phyloP scores from a whole-genome alignment of 257 asterid species.

The Ligustrum vulgare region DNA sequence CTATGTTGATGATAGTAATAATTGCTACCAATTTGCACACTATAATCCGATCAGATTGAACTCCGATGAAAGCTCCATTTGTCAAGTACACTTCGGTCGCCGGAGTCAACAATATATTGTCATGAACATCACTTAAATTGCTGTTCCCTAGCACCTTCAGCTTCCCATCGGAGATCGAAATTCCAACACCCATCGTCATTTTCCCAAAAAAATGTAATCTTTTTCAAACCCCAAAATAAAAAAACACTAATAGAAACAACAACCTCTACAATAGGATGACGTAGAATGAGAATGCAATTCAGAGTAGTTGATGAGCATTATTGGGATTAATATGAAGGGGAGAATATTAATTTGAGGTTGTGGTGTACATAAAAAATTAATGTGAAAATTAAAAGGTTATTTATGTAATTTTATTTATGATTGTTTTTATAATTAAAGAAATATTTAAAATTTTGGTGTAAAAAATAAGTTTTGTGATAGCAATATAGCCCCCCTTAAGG shows the following conservation, averaged over 20 bases:
- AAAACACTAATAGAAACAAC: neutral
- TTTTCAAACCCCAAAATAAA: neutral
- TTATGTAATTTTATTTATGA: too few species aligned
- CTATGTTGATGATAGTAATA: neutral
- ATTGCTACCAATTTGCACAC: conserved; percentile 40
- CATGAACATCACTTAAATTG: conserved; percentile 59
- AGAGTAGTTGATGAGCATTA: neutral
- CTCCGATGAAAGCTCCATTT: conserved; percentile 82
- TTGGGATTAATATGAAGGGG: too few species aligned
- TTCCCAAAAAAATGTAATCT: neutral
- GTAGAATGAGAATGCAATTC: neutral
- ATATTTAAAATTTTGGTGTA: too few species aligned
- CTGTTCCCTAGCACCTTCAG: conserved; percentile 61
- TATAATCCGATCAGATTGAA: conserved; percentile 49
- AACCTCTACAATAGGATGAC: neutral
- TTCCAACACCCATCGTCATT: conserved; percentile 53
- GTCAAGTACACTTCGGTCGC: conserved; percentile 54
- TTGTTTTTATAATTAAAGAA: too few species aligned
- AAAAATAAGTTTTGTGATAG: too few species aligned
- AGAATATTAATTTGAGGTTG: too few species aligned
- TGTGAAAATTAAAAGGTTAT: too few species aligned
- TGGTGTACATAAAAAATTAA: too few species aligned
- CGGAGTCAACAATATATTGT: conserved; percentile 58
- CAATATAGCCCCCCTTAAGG: too few species aligned
- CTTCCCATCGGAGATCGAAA: conserved; percentile 57